Base-by-base conservation (phyloP, 192 early-diverging fungal species). In the Umbelopsis isabellina region DNA sequence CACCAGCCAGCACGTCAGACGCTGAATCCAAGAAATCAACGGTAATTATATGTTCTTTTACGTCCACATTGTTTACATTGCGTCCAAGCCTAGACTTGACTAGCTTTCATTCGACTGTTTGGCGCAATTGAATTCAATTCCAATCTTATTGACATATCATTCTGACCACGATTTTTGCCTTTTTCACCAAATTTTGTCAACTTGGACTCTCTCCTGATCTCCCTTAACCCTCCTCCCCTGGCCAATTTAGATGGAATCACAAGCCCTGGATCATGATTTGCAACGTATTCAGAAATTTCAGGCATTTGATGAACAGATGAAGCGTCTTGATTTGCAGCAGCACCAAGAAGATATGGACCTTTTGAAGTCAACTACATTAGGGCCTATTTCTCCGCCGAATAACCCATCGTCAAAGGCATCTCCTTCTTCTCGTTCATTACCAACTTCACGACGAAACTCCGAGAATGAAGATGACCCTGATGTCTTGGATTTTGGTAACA, bases 371-470 rank as follows among this genome's bases (percentile, higher is more conserved):
- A n/a, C 41, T 70, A 15, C 64, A n/a, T 27, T 41, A 10, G 67
- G 51, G n/a, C 45, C 68, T 12, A 68, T 70, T 35, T 70, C 73
- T 46, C 67, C 67, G 27, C 45, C 70, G 22, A 25, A 64, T 44
- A 68, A 61, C 25, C 73, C 46, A 5, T 33, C 61, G n/a, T 49
- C 61, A 21, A 49, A 45, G 49, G 45, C 46, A 1, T 49, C 58
- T 22, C 64, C 47, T 46, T 53, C 44, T 33, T 70, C 79, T 37
- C 84, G 84, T 49, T 92, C 91, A 48, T 80, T 90, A 9, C 89
- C 91, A 16, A 83, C 79, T 11, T 91, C 91, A 20, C 83, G 90
- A 46, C 89, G 90, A 77, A 92, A 90, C 73, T 92, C 91, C 47
- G 55, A 16, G 18, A 83, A 83, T 33, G 88, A 90, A 69, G 85